These are phyloP conservation scores for Blastocystis sp. DNA, from an alignment of 352 stramenopile species.

Conservation along the genomic window DNA sequence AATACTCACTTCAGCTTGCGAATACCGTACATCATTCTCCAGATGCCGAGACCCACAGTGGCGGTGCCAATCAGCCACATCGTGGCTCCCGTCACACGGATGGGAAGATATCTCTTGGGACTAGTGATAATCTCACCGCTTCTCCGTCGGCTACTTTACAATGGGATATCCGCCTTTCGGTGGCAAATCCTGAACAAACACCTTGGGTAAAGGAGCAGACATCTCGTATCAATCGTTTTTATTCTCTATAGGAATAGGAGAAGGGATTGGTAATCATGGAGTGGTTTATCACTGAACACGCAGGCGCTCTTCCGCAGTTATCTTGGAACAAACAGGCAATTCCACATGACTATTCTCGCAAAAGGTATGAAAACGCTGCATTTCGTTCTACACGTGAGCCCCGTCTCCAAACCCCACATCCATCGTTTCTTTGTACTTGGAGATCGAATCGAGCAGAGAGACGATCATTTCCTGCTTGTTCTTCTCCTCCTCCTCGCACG, in stretches of 20 bases:
- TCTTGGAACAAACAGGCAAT: background rate
- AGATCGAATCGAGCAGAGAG: slow-evolving; percentile 40
- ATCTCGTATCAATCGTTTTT: slow-evolving; percentile 6
- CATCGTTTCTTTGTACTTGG: slow-evolving; percentile 56
- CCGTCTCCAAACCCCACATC: background rate
- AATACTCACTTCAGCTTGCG: slow-evolving; percentile 56
- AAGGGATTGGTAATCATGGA: background rate
- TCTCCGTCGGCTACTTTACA: background rate
- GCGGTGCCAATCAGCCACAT: slow-evolving; percentile 50
- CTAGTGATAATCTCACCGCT: slow-evolving; percentile 12
- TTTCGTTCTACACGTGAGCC: slow-evolving; percentile 12
- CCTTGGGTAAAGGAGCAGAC: slow-evolving; percentile 67
- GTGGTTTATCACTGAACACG: background rate
- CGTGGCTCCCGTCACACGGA: slow-evolving; percentile 52
- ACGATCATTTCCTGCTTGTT: slow-evolving; percentile 28
- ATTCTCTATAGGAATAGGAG: background rate
- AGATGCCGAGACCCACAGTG: slow-evolving; percentile 39
- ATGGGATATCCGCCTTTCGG: slow-evolving; percentile 69
- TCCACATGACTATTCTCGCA: background rate
- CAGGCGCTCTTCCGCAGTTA: background rate
- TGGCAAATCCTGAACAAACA: slow-evolving; percentile 72
- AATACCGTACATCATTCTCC: slow-evolving; percentile 72
- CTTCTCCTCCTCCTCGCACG: background rate
- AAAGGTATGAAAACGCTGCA: slow-evolving; percentile 13
- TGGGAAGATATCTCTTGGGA: slow-evolving; percentile 64